Evolutionary conservation across 129 eudicot species (phyloP).

Genomic region (Ambrosia trifida): DNA sequence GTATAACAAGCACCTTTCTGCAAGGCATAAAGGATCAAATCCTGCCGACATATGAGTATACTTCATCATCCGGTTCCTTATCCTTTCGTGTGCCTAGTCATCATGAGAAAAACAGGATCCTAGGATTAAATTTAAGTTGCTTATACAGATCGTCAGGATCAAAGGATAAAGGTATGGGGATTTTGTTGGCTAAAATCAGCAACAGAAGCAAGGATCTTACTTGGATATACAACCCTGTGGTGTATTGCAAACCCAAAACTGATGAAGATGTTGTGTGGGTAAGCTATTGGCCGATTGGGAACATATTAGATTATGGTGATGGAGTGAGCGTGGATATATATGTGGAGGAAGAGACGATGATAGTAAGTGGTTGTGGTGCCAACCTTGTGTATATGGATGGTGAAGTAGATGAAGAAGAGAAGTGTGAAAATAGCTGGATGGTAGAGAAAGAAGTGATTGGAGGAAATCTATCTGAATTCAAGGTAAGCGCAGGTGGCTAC

Average conservation of each 20-base stretch:
- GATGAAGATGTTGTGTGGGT: conserved; percentile 12
- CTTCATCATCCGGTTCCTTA: neutral
- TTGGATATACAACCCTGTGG: conserved; percentile 20
- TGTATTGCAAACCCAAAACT: neutral
- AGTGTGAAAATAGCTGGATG: too few species aligned
- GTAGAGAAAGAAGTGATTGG: conserved; percentile 19
- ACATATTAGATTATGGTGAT: neutral
- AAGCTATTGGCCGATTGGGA: conserved; percentile 7
- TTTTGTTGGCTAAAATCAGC: neutral
- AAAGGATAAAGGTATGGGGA: neutral
- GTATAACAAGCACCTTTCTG: conserved; percentile 21
- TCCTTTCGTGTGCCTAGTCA: conserved; percentile 16
- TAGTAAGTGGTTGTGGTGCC: conserved; percentile 1
- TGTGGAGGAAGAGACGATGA: neutral
- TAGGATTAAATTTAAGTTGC: conserved; percentile 3
- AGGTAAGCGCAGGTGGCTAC: neutral
- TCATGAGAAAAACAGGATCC: neutral
- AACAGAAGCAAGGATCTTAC: conserved; percentile 20
- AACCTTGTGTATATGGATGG: conserved; percentile 24
- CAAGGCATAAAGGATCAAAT: neutral
- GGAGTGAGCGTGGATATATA: conserved; percentile 4
- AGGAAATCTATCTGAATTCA: conserved; percentile 17
- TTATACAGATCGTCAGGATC: neutral
- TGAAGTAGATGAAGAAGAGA: too few species aligned
- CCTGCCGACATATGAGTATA: neutral